Evolutionary conservation across 352 stramenopile species (phyloP).

Genomic region (Phytophthora rubi): DNA sequence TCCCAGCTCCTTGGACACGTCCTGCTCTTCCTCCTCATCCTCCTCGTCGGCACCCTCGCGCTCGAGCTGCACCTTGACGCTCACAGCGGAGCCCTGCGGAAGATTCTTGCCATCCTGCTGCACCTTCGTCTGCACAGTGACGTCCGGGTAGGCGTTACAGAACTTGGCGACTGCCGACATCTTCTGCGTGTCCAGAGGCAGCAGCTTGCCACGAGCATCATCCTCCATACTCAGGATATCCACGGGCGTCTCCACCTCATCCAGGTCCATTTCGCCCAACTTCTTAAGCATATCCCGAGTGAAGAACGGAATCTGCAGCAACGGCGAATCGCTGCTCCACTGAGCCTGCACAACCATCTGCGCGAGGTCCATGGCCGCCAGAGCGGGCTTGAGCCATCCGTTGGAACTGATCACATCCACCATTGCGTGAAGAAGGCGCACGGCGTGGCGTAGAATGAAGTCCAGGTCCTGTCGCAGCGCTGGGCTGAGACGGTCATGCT

Average conservation of each 20-base stretch:
- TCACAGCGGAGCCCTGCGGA: constrained; percentile 89
- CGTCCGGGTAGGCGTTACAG: constrained; percentile 99
- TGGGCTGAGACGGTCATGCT: constrained; percentile 87
- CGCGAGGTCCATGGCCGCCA: constrained; percentile 98
- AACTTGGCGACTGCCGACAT: constrained; percentile 99
- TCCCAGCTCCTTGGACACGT: constrained; percentile 60
- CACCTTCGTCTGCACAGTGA: constrained; percentile 96
- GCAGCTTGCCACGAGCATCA: constrained; percentile 88
- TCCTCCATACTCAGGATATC: constrained; percentile 95
- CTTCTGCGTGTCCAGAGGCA: constrained; percentile 85
- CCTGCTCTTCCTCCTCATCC: constrained; percentile 72
- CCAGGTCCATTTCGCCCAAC: constrained; percentile 61
- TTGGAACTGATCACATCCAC: constrained; percentile 99
- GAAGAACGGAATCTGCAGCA: constrained; percentile 98
- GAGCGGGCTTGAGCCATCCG: constrained; percentile 97
- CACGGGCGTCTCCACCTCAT: constrained; percentile 81
- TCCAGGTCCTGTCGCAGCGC: constrained; percentile 95
- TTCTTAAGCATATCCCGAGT: constrained; percentile 86
- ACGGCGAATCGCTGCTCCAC: constrained; percentile 97
- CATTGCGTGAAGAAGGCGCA: constrained; percentile 97
- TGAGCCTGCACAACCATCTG: constrained; percentile 99
- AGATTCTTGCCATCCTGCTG: constrained; percentile 92
- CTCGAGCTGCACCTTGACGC: constrained; percentile 89
- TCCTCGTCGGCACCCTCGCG: constrained; percentile 95
- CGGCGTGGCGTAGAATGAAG: constrained; percentile 89